phyloP scores from a whole-genome alignment of 331 rosid genomes.

The Arachis monticola region DNA sequence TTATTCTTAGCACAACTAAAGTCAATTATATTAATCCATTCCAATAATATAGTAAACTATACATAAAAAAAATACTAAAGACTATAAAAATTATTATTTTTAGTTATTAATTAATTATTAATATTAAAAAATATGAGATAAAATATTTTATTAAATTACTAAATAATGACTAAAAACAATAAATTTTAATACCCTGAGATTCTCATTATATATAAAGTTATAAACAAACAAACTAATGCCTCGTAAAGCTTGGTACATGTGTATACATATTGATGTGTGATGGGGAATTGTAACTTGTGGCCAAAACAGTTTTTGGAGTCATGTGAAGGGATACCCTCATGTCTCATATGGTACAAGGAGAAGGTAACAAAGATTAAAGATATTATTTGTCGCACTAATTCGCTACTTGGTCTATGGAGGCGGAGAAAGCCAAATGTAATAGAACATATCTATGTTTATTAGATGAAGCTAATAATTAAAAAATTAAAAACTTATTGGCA shows the following conservation, averaged over 20 bases:
- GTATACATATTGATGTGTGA: neutral
- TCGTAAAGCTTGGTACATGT: constrained; percentile 35
- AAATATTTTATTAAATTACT: too few species aligned
- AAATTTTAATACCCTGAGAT: too few species aligned
- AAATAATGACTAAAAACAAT: too few species aligned
- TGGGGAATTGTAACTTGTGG: neutral
- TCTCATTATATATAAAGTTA: too few species aligned
- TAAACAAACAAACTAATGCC: constrained; percentile 37
- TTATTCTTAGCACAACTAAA: too few species aligned
- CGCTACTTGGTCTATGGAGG: neutral
- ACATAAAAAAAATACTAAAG: too few species aligned
- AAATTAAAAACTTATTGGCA: neutral
- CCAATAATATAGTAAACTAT: constrained; percentile 41
- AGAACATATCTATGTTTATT: neutral
- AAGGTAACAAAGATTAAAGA: constrained; percentile 25
- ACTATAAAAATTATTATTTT: too few species aligned
- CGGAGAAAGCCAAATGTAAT: neutral
- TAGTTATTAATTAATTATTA: too few species aligned
- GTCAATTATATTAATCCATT: neutral
- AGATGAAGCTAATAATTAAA: neutral
- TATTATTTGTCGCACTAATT: neutral
- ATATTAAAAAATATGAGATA: too few species aligned
- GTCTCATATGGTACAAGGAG: constrained; percentile 26
- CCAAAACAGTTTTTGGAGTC: constrained; percentile 51
- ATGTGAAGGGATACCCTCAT: neutral